phyloP scores from a whole-genome alignment of 345 rosid genomes.

The Sonneratia caseolaris region DNA sequence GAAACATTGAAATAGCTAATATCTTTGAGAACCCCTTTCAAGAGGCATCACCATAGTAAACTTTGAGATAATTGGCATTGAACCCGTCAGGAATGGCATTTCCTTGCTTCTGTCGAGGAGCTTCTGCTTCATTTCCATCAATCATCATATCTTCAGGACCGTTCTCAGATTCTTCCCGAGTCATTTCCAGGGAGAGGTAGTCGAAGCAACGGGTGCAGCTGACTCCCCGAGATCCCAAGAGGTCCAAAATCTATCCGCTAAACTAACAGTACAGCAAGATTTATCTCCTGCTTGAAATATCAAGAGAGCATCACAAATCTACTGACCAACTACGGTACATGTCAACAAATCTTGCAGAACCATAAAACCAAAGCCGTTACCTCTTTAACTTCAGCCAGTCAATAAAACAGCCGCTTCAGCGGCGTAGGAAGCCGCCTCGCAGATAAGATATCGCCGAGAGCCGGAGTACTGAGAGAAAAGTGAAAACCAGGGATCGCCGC shows the following conservation, averaged over 20 bases:
- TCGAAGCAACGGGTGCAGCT: background rate
- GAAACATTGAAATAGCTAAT: background rate
- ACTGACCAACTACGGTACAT: background rate
- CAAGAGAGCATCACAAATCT: background rate
- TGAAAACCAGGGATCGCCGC: too few species aligned
- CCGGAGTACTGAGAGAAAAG: background rate
- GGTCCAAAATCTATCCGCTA: background rate
- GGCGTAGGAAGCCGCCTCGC: background rate
- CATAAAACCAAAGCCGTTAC: background rate
- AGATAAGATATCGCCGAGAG: background rate
- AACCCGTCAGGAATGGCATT: slow-evolving; percentile 34
- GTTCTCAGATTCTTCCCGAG: slow-evolving; percentile 28
- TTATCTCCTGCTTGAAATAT: background rate
- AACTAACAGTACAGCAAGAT: background rate
- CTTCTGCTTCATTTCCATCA: slow-evolving; percentile 20
- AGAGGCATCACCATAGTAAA: slow-evolving; percentile 48
- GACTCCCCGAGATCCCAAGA: background rate
- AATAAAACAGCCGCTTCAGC: background rate
- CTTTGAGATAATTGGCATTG: slow-evolving; percentile 47
- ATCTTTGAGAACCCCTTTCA: background rate
- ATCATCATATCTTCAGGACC: slow-evolving; percentile 49
- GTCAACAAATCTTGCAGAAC: background rate
- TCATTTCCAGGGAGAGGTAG: slow-evolving; percentile 16
- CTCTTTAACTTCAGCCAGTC: background rate
- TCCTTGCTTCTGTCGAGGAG: slow-evolving; percentile 15